A percentile compares a stretch with the other conserved stretches of the same genome.
Conservation (phyloP, 1,139 yeast species). For the Arxiozyma slooffiae region DNA sequence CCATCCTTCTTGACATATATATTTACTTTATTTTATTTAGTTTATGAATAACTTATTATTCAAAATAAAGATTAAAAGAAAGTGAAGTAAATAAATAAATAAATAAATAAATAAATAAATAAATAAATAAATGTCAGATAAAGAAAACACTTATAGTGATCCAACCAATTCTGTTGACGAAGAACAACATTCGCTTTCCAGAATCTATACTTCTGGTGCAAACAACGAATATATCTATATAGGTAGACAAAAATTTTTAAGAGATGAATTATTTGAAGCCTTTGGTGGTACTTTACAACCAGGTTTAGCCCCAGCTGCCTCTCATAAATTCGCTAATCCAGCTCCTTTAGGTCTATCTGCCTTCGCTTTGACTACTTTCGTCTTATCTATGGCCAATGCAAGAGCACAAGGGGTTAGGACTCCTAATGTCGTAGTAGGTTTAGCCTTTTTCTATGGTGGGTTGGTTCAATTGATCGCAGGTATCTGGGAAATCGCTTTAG, state of each 20-base stretch:
- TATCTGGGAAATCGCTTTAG: slow-evolving; percentile 63
- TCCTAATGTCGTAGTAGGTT: slow-evolving; percentile 46
- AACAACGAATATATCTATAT: slow-evolving; percentile 47
- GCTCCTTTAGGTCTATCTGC: slow-evolving; percentile 81
- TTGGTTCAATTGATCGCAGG: slow-evolving; percentile 58
- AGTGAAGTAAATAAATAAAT: too few species aligned
- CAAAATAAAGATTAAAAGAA: too few species aligned
- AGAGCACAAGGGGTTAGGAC: slow-evolving; percentile 49
- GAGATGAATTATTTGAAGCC: slow-evolving; percentile 43
- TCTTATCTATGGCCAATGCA: slow-evolving; percentile 55
- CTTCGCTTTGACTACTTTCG: slow-evolving; percentile 79
- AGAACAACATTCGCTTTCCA: slow-evolving; percentile 16
- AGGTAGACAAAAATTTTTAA: slow-evolving; percentile 51
- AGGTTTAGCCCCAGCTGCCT: slow-evolving; percentile 42
- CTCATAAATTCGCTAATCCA: slow-evolving; percentile 73
- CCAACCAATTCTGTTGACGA: background rate
- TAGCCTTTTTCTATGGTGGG: slow-evolving; percentile 65
- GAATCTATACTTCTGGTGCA: slow-evolving; percentile 27
- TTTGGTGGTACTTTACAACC: slow-evolving; percentile 54
- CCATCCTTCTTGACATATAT: too few species aligned
- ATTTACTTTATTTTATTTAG: too few species aligned
- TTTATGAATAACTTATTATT: too few species aligned
- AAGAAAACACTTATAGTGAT: slow-evolving; percentile 12
- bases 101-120: background rate
- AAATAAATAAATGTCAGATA: slow-evolving; percentile 12